Conservation (phyloP, 805 yeast species). For the Lipomyces chichibuensis region DNA sequence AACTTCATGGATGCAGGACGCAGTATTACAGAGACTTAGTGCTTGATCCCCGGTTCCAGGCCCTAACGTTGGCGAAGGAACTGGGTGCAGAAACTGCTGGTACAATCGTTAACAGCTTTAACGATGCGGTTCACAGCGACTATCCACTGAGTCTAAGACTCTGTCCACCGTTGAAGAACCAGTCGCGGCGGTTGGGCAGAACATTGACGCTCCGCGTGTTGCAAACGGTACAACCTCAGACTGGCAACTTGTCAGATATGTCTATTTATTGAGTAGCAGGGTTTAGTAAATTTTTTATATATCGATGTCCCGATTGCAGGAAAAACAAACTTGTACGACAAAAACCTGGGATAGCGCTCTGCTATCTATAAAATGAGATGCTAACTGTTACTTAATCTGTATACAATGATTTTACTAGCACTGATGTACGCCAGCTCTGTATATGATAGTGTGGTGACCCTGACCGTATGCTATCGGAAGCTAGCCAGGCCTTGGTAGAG, state of each 20-base stretch:
- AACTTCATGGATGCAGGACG: slow-evolving; percentile 2
- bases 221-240: not conserved
- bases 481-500: too few relatives aligned
- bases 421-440: too few relatives aligned
- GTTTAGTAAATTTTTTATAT: too few relatives aligned
- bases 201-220: not conserved
- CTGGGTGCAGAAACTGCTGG: not conserved
- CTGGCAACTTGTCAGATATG: not conserved
- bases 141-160: slow-evolving; percentile 1
- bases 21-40: slow-evolving; percentile 1
- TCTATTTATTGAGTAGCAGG: too few relatives aligned
- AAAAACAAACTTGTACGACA: too few relatives aligned
- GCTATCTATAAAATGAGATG: too few relatives aligned
- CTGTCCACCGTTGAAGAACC: not conserved
- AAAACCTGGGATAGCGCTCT: too few relatives aligned
- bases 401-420: too few relatives aligned
- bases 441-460: too few relatives aligned
- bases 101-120: not conserved
- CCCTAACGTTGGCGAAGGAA: not conserved
- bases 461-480: too few relatives aligned
- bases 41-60: slow-evolving; percentile 8
- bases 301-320: too few relatives aligned
- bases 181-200: not conserved
- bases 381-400: too few relatives aligned
- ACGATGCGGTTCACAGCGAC: slow-evolving; percentile 2